These are phyloP conservation scores for Brettanomyces sp. DNA, from an alignment of 805 yeast genomes.

Conservation along the genomic window DNA sequence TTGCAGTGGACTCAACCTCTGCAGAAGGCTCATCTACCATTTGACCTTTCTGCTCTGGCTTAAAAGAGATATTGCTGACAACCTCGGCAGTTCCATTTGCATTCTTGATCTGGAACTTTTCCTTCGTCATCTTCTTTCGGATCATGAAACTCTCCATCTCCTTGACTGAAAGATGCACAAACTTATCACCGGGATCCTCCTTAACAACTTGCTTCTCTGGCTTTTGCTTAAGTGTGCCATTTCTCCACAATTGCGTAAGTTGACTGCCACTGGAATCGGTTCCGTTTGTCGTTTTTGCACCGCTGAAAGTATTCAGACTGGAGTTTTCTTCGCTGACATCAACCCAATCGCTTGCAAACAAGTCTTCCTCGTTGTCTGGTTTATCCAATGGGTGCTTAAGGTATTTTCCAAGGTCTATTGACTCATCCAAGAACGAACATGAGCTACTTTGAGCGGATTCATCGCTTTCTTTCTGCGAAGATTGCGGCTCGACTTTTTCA, in stretches of 20 bases:
- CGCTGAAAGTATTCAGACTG: too few relatives aligned
- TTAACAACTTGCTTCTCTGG: constrained; percentile 6
- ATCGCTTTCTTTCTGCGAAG: too few relatives aligned
- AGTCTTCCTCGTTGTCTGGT: too few relatives aligned
- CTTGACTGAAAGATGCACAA: constrained; percentile 16
- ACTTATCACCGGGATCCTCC: constrained; percentile 8
- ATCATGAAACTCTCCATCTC: constrained; percentile 22
- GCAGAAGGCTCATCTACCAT: constrained; percentile 9
- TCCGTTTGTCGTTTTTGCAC: too few relatives aligned
- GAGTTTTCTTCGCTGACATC: too few relatives aligned
- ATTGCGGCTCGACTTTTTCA: too few relatives aligned
- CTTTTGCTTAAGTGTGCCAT: constrained; percentile 17
- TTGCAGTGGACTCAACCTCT: not conserved
- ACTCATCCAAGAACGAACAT: not conserved
- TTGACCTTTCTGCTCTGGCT: constrained; percentile 17
- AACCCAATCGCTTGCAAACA: too few relatives aligned
- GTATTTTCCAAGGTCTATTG: not conserved
- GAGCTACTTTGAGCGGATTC: too few relatives aligned
- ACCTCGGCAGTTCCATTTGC: constrained; percentile 15
- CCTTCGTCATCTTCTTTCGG: constrained; percentile 23
- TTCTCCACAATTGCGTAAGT: constrained; percentile 16
- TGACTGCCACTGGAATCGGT: too few relatives aligned
- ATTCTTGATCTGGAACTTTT: constrained; percentile 21
- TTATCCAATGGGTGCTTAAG: too few relatives aligned
- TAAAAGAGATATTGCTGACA: constrained; percentile 5